Conservation (phyloP, 2,329 filamentous ascomycete genomes). For the Apiospora marii region DNA sequence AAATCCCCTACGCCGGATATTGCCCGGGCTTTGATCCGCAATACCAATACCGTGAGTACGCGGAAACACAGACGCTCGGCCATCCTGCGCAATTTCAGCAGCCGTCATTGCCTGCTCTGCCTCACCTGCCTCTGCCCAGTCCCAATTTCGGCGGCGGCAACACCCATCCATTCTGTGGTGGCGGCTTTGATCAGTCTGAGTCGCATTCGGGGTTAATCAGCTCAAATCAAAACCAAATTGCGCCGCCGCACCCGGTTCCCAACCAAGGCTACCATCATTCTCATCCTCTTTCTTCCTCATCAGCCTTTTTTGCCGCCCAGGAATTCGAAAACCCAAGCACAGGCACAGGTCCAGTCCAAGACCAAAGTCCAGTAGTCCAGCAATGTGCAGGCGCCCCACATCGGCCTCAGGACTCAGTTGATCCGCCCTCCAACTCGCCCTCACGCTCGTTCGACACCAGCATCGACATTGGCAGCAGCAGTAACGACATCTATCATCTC, state of each 20-base stretch:
- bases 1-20: slow-evolving; percentile 4
- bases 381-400: slow-evolving; percentile 6
- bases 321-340: background rate
- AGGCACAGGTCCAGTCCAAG: background rate
- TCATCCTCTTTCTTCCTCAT: background rate
- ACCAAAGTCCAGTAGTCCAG: background rate
- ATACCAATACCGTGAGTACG: slow-evolving; percentile 4
- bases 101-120: background rate
- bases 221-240: background rate
- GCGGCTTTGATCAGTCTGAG: background rate
- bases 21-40: background rate
- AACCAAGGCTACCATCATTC: background rate
- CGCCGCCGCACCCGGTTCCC: background rate
- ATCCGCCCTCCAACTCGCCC: slow-evolving; percentile 2
- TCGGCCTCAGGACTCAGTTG: slow-evolving; percentile 17
- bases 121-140: background rate
- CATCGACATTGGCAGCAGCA: background rate
- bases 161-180: background rate
- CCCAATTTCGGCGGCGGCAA: slow-evolving; percentile 4
- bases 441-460: slow-evolving; percentile 9
- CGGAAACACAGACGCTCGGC: background rate
- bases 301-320: background rate
- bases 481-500: slow-evolving; percentile 11
- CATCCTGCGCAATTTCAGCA: slow-evolving; percentile 12
- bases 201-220: background rate